A percentile compares a stretch with the other conserved stretches of the same genome.
Evolutionary conservation across 148 eudicot species (phyloP).

Genomic region (Rhododendron williamsianum): DNA sequence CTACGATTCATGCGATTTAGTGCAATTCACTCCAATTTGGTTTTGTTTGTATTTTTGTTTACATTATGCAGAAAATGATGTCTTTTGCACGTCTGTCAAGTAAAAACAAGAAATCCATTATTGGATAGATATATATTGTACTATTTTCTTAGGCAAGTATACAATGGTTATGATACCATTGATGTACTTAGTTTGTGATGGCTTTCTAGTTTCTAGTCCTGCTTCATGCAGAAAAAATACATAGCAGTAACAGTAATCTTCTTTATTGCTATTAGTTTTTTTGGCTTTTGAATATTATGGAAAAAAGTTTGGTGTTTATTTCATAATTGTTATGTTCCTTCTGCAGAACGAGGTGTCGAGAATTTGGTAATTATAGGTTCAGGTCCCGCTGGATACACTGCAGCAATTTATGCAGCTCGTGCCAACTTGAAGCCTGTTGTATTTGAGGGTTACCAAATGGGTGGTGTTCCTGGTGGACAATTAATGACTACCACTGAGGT

Average conservation of each 20-base stretch:
- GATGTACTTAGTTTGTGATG: background rate
- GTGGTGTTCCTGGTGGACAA: slow-evolving; percentile 99
- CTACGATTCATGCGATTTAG: background rate
- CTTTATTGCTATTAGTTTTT: background rate
- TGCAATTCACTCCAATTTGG: background rate
- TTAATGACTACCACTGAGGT: slow-evolving; percentile 99
- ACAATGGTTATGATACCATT: background rate
- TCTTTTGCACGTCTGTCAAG: background rate
- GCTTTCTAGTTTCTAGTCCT: background rate
- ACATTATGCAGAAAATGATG: background rate
- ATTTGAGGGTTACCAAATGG: slow-evolving; percentile 93
- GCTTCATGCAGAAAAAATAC: background rate
- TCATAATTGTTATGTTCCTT: slow-evolving; percentile 3
- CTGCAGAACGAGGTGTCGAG: slow-evolving; percentile 60
- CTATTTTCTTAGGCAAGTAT: background rate
- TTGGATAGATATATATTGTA: background rate
- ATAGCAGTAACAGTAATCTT: background rate
- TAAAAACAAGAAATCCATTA: background rate
- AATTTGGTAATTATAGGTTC: slow-evolving; percentile 94
- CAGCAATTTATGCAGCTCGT: slow-evolving; percentile 98
- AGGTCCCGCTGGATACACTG: slow-evolving; percentile 99
- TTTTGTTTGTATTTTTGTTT: background rate
- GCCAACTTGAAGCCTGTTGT: slow-evolving; percentile 96
- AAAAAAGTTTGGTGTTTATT: background rate
- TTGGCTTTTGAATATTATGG: background rate